Evolutionary conservation across 441 rosid species (phyloP).

Genomic region (Kokia cookei): DNA sequence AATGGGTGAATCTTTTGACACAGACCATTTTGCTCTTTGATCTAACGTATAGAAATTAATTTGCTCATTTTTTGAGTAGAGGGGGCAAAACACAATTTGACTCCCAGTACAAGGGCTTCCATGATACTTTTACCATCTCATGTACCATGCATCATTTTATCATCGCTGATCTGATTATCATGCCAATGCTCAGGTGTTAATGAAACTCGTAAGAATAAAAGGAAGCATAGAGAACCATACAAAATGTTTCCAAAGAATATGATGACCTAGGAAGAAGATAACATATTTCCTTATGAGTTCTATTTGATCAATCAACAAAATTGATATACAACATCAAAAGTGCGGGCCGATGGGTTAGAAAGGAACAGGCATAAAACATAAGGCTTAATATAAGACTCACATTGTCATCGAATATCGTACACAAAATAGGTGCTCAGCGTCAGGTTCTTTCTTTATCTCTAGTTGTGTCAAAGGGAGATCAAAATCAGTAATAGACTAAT

Average conservation of each 20-base stretch:
- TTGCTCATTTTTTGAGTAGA: no score
- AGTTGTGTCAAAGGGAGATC: not conserved
- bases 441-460: constrained; percentile 3
- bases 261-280: not conserved
- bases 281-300: not conserved
- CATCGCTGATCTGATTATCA: not conserved
- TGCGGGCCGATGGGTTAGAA: not conserved
- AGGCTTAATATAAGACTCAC: not conserved
- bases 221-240: not conserved
- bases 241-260: not conserved
- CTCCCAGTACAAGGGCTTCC: no score
- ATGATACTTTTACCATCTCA: no score
- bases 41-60: no score
- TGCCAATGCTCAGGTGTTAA: not conserved
- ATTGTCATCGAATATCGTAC: not conserved
- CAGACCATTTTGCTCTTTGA: no score
- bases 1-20: no score
- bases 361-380: not conserved
- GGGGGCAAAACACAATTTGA: no score
- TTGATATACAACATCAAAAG: constrained; percentile 14
- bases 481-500: not conserved
- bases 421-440: not conserved
- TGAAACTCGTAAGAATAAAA: not conserved
- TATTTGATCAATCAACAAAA: constrained; percentile 7
- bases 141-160: not conserved